A percentile compares a stretch with the other conserved stretches of the same genome.
phyloP scores from a whole-genome alignment of 139 green algal species.

The Dunaliella primolecta region DNA sequence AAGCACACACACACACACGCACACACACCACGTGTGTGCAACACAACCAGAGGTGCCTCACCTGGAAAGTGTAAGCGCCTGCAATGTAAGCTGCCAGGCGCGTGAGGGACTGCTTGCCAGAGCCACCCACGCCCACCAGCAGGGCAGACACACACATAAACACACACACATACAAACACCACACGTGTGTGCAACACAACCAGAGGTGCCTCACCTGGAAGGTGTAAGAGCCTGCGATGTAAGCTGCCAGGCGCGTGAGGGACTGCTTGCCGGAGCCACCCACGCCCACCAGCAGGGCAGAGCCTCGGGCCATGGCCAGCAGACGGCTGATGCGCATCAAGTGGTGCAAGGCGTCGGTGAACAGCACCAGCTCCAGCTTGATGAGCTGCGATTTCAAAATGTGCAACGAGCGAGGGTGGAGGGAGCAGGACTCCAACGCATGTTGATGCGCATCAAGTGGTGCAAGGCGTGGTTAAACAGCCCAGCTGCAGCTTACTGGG shows the following conservation, averaged over 20 bases:
- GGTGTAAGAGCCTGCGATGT: constrained; percentile 77
- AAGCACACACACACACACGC: background rate
- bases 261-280: constrained; percentile 90
- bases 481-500: background rate
- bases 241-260: constrained; percentile 71
- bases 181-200: no score
- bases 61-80: constrained; percentile 76
- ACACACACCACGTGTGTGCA: no score
- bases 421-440: background rate
- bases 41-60: no score
- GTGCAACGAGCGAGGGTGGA: background rate
- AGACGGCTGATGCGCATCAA: constrained; percentile 84
- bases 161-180: background rate
- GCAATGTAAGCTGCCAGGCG: constrained; percentile 83
- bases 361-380: constrained; percentile 92
- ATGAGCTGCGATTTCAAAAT: constrained; percentile 24
- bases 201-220: constrained; percentile 74
- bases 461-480: background rate
- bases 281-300: constrained; percentile 90
- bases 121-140: constrained; percentile 93
- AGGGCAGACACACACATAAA: constrained; percentile 65
- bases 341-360: constrained; percentile 88
- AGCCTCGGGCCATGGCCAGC: constrained; percentile 82
- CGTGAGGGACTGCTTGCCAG: constrained; percentile 81
- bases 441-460: no score